Evolutionary conservation across 225 moss, liverwort and hornwort species (phyloP), one percentile per base, ranked within the genome.

Genomic region (Sphagnum contortum): DNA sequence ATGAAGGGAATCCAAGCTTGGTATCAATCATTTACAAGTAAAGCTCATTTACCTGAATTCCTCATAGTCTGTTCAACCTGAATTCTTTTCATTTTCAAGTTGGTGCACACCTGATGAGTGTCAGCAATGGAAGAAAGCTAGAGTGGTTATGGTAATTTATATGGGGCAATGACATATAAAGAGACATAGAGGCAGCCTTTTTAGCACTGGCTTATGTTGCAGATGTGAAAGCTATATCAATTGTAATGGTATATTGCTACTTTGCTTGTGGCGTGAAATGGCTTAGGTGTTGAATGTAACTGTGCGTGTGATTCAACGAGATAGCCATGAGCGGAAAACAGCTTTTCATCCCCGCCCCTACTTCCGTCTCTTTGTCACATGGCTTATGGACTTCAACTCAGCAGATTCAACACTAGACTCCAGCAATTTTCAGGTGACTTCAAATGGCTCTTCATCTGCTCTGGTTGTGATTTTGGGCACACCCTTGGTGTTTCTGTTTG

Each of bases 381-480:
- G 95, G 95, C 84, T 96, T 55, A 96, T 92, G 88, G 92, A 96
- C 68, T 90, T 92, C 66, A 96, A 87, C 62, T 89, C 84, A 45
- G 80, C 86, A 63, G 95, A 96, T 73, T 79, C 91, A 10, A 79
- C 88, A 2, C 68, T 87, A 47, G 94, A 94, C 60, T 91, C 91
- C 12, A 94, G 87, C 78, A 94, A 91, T 73, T 94, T 79, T 65
- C 94, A 94, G 91, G 94, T 90, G 9, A 12, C 29, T 10, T 68
- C 45, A 6, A 6, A 52, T 52, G 52, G 52, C 52, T 52, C 52
- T 52, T 52, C 59, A 60, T 60, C n/a, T 60, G 59, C n/a, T 13
- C 59, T 60, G 6, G 12, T 6, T 6, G 59, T 13, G 14, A 7
- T 60, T 13, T 6, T 60, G n/a, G 55, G 55, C n/a, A 56, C n/a